Evolutionary conservation across 768 basidiomycete genomes (phyloP), one percentile per base, ranked within the genome.

Genomic region (Suillus occidentalis): DNA sequence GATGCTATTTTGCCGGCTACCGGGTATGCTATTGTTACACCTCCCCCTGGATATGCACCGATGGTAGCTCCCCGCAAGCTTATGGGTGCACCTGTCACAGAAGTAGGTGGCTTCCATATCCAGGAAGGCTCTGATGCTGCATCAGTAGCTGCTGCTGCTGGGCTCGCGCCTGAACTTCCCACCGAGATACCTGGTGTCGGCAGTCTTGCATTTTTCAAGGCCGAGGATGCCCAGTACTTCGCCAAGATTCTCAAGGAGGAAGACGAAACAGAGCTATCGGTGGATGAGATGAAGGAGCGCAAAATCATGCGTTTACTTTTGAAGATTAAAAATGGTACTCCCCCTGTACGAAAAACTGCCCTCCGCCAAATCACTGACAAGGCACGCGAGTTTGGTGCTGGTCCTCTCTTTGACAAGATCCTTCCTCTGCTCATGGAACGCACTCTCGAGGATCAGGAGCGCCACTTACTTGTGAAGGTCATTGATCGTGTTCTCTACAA

Each of bases 281-380:
- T 99, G 9, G 97, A 99, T 59, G 97, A 99, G 81, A 92, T 99
- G 88, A 99, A 99, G 80, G 97, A 99, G 80, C 89, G 97, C 73
- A 99, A 99, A 78, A 99, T 99, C 71, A 98, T 99, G 96, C 90
- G 97, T 31, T 80, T 99, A 28, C 82, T 99, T 61, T 85, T 99
- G 70, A 99, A 99, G 80, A 99, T 99, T 80, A 99, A 99, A 84
- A 99, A 99, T 74, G 97, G 97, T 58, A 99, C 97, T 3, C 97
- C 97, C 34, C 97, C 97, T 13, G 95, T 98, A 65, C 90, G 97
- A 64, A 99, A 99, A 78, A 95, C 97, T 2, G 97, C 97, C 14
- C 88, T 99, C 43, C 87, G 97, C 60, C 97, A 99, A 75, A 99
- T 99, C 72, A 99, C 97, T 18, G 97, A 99, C 84, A 97, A 98